These are phyloP conservation scores for Vanderwaltozyma polyspora DNA, from an alignment of 805 yeast genomes.

Conservation along the genomic window DNA sequence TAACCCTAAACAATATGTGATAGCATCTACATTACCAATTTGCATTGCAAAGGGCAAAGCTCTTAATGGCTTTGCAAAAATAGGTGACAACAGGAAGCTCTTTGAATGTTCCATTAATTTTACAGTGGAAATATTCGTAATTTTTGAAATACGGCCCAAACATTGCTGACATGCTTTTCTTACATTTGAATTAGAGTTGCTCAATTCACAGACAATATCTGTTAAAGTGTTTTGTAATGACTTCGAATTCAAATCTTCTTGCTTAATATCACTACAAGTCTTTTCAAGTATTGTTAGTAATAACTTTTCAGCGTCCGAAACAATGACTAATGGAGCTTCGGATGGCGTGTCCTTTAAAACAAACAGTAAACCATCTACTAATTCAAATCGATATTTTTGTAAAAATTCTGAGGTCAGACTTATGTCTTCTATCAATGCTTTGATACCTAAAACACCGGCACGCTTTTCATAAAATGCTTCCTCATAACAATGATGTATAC, in stretches of 20 bases:
- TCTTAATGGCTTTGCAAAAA: conserved; percentile 90
- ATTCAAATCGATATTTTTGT: conserved; percentile 66
- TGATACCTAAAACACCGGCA: conserved; percentile 81
- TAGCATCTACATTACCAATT: conserved; percentile 95
- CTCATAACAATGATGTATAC: conserved; percentile 86
- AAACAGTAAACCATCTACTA: conserved; percentile 77
- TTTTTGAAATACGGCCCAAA: conserved; percentile 53
- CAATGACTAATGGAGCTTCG: conserved; percentile 75
- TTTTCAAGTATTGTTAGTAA: conserved; percentile 51
- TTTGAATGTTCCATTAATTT: conserved; percentile 76
- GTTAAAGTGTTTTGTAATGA: conserved; percentile 75
- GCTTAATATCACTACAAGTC: conserved; percentile 53
- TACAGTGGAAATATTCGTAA: conserved; percentile 58
- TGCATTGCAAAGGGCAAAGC: conserved; percentile 98
- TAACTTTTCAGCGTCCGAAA: conserved; percentile 58
- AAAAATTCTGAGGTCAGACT: conserved; percentile 64
- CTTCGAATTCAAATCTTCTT: conserved; percentile 48
- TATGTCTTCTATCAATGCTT: conserved; percentile 58
- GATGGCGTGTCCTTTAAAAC: conserved; percentile 82
- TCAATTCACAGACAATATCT: conserved; percentile 84
- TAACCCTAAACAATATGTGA: conserved; percentile 77
- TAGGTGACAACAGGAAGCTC: conserved; percentile 74
- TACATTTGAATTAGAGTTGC: conserved; percentile 75
- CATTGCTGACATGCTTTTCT: conserved; percentile 73
- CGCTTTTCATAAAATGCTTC: conserved; percentile 76